These are phyloP conservation scores for Metrosideros polymorpha DNA, from an alignment of 441 rosid genomes.

Conservation along the genomic window DNA sequence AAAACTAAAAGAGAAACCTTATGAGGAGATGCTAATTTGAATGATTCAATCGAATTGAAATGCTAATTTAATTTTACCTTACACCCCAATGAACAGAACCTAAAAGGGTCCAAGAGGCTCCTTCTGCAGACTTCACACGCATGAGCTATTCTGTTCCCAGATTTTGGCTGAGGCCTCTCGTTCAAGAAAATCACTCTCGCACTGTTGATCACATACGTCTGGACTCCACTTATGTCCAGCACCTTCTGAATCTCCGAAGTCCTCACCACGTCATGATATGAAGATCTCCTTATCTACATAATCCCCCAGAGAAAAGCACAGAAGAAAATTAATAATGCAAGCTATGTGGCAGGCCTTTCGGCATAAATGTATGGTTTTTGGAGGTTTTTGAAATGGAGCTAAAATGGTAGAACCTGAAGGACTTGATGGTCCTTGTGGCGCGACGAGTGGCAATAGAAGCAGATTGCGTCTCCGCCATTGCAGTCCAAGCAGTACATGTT, in stretches of 20 bases:
- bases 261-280: conserved; percentile 85
- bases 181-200: conserved; percentile 77
- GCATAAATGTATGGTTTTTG: not conserved
- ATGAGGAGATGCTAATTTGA: not conserved
- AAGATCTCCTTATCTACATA: conserved; percentile 68
- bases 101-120: conserved; percentile 67
- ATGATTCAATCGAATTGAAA: not conserved
- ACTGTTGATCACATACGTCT: conserved; percentile 79
- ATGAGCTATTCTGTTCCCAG: conserved; percentile 36
- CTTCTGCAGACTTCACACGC: conserved; percentile 67
- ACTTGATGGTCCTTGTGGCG: conserved; percentile 62
- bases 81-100: conserved; percentile 91
- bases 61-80: conserved; percentile 38
- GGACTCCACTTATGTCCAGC: conserved; percentile 67
- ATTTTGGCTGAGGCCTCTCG: conserved; percentile 75
- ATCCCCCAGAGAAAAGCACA: not conserved
- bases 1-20: not conserved
- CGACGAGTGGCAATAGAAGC: conserved; percentile 73
- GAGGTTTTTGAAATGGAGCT: not conserved
- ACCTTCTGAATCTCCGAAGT: conserved; percentile 58
- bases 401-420: conserved; percentile 33
- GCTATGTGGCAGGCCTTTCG: not conserved
- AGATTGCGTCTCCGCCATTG: conserved; percentile 40
- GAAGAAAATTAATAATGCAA: not conserved
- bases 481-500: conserved; percentile 87